Evolutionary conservation across 768 basidiomycete species (phyloP), one percentile per base, ranked within the genome.

Genomic region (Suillus subalutaceus): DNA sequence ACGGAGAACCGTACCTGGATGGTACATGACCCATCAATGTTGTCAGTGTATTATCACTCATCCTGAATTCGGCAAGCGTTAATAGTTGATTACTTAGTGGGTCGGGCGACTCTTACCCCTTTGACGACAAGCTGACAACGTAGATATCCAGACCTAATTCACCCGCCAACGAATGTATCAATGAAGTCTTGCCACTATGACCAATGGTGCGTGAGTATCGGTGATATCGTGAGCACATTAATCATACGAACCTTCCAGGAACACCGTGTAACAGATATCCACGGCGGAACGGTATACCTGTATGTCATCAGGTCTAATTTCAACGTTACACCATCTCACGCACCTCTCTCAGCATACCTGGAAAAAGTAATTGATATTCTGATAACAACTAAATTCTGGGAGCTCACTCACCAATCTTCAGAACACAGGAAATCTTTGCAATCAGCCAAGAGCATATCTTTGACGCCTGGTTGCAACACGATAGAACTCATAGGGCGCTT

Each of bases 401-500:
- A n/a, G 43, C 44, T 43, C 55, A 83, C 90, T 71, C 75, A 92
- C 92, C 92, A 93, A 67, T 93, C 91, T 72, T 94, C 93, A 20
- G 93, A 93, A 60, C 84, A 83, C 72, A 94, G 77, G 79, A 94
- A 94, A 73, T 93, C 92, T 72, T 86, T 92, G 82, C 93, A 94
- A 76, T 96, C 93, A 12, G 89, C 86, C 30, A 94, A 80, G 65
- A 94, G 87, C 92, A 95, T 95, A 74, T 95, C 94, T 72, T 94
- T 94, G 10, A 94, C 92, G 52, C 91, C 92, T 5, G 93, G 92
- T 71, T 94, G 92, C 13, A 95, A 84, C 16, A 95, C 93, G 67
- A 96, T 94, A n/a, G 93, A 94, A 72, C 90, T 92, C 90, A 96
- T 90, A 0, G 94, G 93, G 40, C 93, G 85, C 77, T 96, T 96